Evolutionary conservation across 2,329 filamentous ascomycete species (phyloP).

Genomic region (Fonsecaea multimorphosa): DNA sequence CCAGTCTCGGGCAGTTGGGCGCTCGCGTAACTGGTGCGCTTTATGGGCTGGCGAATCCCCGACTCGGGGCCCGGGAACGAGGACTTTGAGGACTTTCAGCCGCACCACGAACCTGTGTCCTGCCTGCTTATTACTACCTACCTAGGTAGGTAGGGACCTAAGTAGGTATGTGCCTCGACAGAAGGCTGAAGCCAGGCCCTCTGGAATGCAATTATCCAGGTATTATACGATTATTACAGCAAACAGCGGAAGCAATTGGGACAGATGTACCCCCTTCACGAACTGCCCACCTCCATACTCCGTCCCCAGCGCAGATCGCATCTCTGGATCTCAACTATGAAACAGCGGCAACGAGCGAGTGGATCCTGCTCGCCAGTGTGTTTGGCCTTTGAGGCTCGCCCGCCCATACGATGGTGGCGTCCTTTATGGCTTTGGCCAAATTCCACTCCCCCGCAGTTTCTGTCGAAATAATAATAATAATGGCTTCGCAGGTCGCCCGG

Average conservation of each 20-base stretch:
- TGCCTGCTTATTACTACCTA: neutral
- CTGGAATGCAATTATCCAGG: neutral
- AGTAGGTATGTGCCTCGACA: neutral
- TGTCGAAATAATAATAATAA: no score
- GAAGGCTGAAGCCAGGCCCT: neutral
- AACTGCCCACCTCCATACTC: neutral
- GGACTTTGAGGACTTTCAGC: neutral
- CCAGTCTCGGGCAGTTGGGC: neutral
- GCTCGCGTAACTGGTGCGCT: neutral
- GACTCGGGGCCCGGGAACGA: neutral
- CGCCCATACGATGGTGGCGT: neutral
- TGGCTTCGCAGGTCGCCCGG: neutral
- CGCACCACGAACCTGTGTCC: neutral
- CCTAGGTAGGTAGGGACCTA: no score
- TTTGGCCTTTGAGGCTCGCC: neutral
- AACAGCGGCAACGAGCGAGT: neutral
- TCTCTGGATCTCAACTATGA: slow-evolving; percentile 5
- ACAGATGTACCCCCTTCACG: neutral
- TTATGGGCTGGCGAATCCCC: neutral
- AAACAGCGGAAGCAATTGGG: neutral
- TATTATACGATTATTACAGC: no score
- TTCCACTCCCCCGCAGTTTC: slow-evolving; percentile 1
- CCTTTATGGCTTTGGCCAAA: neutral
- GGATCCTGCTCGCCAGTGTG: slow-evolving; percentile 1
- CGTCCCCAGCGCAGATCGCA: neutral